Evolutionary conservation across 2,329 filamentous ascomycete species (phyloP), one percentile per base, ranked within the genome.

Genomic region (Cercospora nicotianae): DNA sequence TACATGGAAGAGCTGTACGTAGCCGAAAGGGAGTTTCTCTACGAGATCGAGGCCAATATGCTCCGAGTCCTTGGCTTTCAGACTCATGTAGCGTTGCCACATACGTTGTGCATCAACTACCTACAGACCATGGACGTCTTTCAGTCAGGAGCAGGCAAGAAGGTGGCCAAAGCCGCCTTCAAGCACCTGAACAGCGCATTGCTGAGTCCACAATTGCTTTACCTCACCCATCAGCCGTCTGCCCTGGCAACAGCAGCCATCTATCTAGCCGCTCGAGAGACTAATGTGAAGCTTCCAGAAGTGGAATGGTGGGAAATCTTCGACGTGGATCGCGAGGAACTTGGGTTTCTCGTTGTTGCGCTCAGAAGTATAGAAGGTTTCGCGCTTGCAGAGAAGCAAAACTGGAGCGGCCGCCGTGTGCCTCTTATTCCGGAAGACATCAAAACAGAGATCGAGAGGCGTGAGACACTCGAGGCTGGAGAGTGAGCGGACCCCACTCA

Each of bases 291-390:
- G 78, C 85, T 97, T 80, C 93, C 94, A 0, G 91, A 91, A 70
- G 87, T 87, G 59, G 90, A 92, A 70, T 99, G 95, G 95, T 99
- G 95, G 95, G 94, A 97, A 79, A 92, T 98, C 0, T 98, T 98
- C 78, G 95, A 99, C 79, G 92, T 95, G 7, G 94, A 97, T 75
- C 86, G 95, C 61, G 95, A 99, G 82, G 93, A 97, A 78, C 84
- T 99, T 39, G 95, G 95, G 0, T 98, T 98, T 74, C 80, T 98
- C 67, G 93, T 96, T 3, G 92, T 97, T 10, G 93, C 86, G 0
- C 87, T 97, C 86, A 84, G 88, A 69, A 97, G 94, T 75, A 82
- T 96, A 64, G 89, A 91, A 70, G 89, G 87, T 0, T 93, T 91
- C 80, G 87, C 89, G 64, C 81, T 80, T 68, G 83, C 83, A 51